These are phyloP conservation scores for Dorcoceras hygrometricum DNA, from an alignment of 257 asterid species.

Conservation along the genomic window DNA sequence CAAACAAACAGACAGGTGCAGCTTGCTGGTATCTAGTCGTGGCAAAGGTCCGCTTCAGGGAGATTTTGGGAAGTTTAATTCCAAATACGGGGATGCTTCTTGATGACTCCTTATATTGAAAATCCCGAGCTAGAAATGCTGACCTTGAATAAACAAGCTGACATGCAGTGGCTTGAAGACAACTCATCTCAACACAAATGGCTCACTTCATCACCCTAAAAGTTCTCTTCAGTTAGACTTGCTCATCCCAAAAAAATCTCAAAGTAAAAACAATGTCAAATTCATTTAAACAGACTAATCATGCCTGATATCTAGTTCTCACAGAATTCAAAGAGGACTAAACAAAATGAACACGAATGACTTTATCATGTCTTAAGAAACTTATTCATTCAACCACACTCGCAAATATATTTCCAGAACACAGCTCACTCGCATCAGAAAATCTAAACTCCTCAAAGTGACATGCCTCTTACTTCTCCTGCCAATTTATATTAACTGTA, in stretches of 20 bases:
- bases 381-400: not conserved
- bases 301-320: not conserved
- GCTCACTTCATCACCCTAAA: constrained; percentile 33
- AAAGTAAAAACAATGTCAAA: constrained; percentile 9
- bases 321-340: not conserved
- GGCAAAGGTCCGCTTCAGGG: constrained; percentile 30
- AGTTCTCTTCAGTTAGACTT: constrained; percentile 24
- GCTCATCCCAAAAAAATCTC: constrained; percentile 5
- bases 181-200: constrained; percentile 37
- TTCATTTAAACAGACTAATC: constrained; percentile 5
- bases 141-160: constrained; percentile 30
- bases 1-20: constrained; percentile 51
- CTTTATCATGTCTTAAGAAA: not conserved
- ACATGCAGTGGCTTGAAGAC: constrained; percentile 34
- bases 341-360: not conserved
- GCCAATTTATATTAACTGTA: too few species aligned
- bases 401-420: too few species aligned
- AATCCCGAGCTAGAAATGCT: constrained; percentile 18
- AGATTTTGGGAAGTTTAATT: constrained; percentile 27
- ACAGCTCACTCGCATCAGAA: too few species aligned
- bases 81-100: constrained; percentile 29
- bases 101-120: constrained; percentile 23
- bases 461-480: too few species aligned
- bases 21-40: constrained; percentile 27
- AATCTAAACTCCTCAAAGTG: too few species aligned